These are phyloP conservation scores for Colletotrichum sp. DNA, from an alignment of 2,329 filamentous ascomycete species.

Conservation along the genomic window DNA sequence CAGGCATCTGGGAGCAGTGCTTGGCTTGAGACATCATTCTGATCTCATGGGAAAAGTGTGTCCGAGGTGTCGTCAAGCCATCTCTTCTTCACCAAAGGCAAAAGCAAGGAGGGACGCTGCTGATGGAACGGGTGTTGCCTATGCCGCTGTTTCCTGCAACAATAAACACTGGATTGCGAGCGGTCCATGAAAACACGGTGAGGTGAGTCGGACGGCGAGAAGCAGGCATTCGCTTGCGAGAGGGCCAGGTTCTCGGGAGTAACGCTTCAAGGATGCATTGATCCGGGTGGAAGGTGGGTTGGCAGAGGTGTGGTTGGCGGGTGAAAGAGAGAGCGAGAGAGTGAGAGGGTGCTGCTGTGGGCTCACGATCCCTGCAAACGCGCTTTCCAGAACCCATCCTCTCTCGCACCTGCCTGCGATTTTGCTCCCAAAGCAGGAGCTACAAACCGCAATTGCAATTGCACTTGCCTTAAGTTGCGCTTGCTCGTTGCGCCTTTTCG, in stretches of 20 bases:
- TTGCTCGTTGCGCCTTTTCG: neutral
- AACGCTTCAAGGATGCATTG: neutral
- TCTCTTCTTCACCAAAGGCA: neutral
- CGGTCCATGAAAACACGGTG: neutral
- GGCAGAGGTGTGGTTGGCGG: neutral
- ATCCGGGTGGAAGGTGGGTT: neutral
- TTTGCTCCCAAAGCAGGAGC: neutral
- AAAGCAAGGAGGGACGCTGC: constrained; percentile 8
- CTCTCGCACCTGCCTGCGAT: neutral
- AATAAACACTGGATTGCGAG: neutral
- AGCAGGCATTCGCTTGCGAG: constrained; percentile 8
- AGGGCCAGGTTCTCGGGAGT: neutral
- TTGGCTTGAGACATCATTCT: constrained; percentile 14
- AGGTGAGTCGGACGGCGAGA: neutral
- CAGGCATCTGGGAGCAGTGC: neutral
- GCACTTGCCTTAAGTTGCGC: neutral
- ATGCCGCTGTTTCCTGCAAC: constrained; percentile 10
- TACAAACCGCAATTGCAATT: neutral
- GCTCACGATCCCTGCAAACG: neutral
- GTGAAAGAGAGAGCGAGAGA: neutral
- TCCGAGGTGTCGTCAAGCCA: neutral
- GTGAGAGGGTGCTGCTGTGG: neutral
- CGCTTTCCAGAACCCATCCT: neutral
- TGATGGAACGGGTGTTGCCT: neutral
- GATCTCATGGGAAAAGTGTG: neutral